A percentile compares a stretch with the other conserved stretches of the same genome.
These are phyloP conservation scores for Wolfiporia cocos DNA, from an alignment of 1,284 basidiomycete species.

Conservation along the genomic window DNA sequence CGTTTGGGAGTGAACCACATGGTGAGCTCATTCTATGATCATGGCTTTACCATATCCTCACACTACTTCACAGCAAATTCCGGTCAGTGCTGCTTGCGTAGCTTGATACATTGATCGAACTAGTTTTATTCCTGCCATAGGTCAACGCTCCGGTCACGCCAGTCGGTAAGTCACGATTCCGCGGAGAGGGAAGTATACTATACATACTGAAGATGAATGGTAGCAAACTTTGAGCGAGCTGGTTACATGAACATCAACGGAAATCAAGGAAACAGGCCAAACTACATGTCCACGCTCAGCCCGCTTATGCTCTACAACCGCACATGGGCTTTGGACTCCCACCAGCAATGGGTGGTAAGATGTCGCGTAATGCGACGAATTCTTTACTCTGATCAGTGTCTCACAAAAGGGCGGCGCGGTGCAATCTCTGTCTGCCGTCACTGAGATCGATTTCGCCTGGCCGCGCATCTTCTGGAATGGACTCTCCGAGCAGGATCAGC, in stretches of 20 bases:
- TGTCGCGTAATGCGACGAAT: slow-evolving; percentile 4
- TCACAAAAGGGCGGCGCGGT: slow-evolving; percentile 25
- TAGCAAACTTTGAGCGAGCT: slow-evolving; percentile 36
- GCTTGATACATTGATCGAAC: neutral
- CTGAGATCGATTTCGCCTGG: slow-evolving; percentile 38
- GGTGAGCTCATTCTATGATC: too few species aligned
- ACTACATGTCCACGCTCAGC: slow-evolving; percentile 23
- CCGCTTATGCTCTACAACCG: slow-evolving; percentile 28
- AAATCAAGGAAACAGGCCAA: slow-evolving; percentile 25
- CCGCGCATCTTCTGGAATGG: slow-evolving; percentile 34
- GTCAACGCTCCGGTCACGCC: slow-evolving; percentile 22
- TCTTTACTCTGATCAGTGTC: neutral
- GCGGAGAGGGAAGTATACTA: too few species aligned
- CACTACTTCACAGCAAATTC: slow-evolving; percentile 21
- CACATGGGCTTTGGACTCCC: slow-evolving; percentile 28
- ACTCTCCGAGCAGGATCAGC: slow-evolving; percentile 30
- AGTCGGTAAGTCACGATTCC: slow-evolving; percentile 16
- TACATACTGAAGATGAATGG: too few species aligned
- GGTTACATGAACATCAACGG: slow-evolving; percentile 23
- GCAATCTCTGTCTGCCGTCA: slow-evolving; percentile 24
- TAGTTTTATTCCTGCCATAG: slow-evolving; percentile 1
- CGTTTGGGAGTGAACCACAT: slow-evolving; percentile 35
- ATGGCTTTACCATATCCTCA: too few species aligned
- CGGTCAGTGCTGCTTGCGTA: slow-evolving; percentile 9
- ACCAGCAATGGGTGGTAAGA: slow-evolving; percentile 27